Evolutionary conservation across 306 rosid genomes (phyloP), one percentile per base, ranked within the genome.

Genomic region (Gastrolobium bilobum): DNA sequence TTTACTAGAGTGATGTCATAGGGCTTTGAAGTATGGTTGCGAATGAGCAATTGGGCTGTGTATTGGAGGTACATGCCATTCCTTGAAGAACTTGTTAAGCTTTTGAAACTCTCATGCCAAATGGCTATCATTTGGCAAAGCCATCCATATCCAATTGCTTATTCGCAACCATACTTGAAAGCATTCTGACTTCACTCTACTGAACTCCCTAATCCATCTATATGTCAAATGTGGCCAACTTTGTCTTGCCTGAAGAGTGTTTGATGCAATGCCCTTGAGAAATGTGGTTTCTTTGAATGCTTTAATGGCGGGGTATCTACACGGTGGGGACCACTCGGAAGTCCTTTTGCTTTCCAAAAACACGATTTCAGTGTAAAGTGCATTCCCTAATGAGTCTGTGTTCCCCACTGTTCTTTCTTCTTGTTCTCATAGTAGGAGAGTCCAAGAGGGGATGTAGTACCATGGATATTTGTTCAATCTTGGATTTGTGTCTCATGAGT

Each of bases 221-320:
- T 89, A 87, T 11, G 85, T 56, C 2, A 84, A 89, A 83, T 89
- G 91, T 57, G 81, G 62, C 30, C 78, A 74, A 56, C 11, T 86
- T 38, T 51, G 66, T 7, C 6, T 60, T 37, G 90, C 96, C 11
- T 88, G 87, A 10, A 81, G 44, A 2, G 59, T 89, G 85, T 89
- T 91, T 29, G 91, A 89, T 35, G 13, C 10, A 63, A 86, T 89
- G 96, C 86, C 77, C 1, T 9, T 58, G 0, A 87, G 88, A 79
- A 87, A 87, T 26, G 83, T 87, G 10, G 88, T 89, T 39, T 91
- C 93, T 74, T 87, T 86, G 91, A 81, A 81, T 53, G 78, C 82
- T 38, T 68, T 89, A 39, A 91, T 89, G 97, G 81, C 84, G 0
- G 96, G 97, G 20, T 89, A 86, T 78, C 79, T 86, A 56, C 92